Base-by-base conservation (phyloP, 306 rosid genomes). In the Datisca glomerata region DNA sequence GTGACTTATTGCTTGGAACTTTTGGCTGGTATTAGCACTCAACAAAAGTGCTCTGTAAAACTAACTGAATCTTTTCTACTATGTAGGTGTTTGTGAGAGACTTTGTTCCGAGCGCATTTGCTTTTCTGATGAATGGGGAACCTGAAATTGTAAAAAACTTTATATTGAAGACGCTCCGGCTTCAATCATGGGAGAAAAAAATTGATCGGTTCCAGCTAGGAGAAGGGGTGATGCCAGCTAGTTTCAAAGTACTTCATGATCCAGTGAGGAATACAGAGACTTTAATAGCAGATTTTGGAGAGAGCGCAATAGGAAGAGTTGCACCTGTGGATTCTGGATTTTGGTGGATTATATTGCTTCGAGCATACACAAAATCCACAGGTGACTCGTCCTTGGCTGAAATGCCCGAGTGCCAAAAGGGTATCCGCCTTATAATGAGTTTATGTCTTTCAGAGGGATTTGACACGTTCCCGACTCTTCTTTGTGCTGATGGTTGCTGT, bases 161-260 rank as follows among this genome's bases (percentile, higher is more conserved):
- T 28, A 41, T 86, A 51, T 37, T 76, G 33, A 86, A 86, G 87
- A 86, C 94, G 19, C 85, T 82, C 32, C 86, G 92, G 31, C 80
- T 86, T 65, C 96, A 86, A 52, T 79, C 93, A 6, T 79, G 93
- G 94, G 94, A 87, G 80, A 87, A 87, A 70, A 82, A 67, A 68
- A 69, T 87, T 51, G 89, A 82, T 47, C 64, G 87, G 57, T 87
- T 87, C 59, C 85, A 71, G 2, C 80, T 82, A 29, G 96, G 85
- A 50, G 96, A 80, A 79, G 93, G 96, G 39, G 96, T 87, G 12
- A 87, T 82, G 96, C 96, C 94, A 18, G 96, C 96, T 35, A 87
- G 94, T 72, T 87, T 87, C 68, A 87, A 87, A 49, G 96, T 87
- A 24, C 71, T 64, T 43, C 83, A 76, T 53, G 94, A 79, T 60